Conservation (phyloP, 306 rosid genomes). For the Acacia crassicarpa region DNA sequence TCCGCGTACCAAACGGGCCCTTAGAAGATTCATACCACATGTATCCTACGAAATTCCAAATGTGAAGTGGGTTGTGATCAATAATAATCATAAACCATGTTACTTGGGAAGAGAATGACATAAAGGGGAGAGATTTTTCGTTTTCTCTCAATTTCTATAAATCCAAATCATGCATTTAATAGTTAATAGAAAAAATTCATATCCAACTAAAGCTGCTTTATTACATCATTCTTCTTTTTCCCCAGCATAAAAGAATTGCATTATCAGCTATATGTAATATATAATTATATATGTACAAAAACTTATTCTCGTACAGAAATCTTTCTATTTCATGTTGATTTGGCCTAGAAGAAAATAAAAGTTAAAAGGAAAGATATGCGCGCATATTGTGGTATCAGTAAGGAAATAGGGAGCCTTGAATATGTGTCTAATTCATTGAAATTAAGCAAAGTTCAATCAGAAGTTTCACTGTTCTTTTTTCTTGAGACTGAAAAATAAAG, state of each 20-base stretch:
- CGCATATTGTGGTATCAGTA: neutral
- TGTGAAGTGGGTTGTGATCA: neutral
- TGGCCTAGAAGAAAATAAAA: neutral
- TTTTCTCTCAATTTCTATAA: neutral
- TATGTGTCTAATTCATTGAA: neutral
- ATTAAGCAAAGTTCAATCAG: slow-evolving; percentile 9
- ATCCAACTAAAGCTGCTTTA: neutral
- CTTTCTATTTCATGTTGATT: neutral
- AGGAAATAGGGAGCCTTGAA: neutral
- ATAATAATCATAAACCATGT: neutral
- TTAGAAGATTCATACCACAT: slow-evolving; percentile 39
- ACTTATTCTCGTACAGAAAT: neutral
- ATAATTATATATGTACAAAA: neutral
- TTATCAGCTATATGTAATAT: neutral
- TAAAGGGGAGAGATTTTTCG: too few relatives aligned
- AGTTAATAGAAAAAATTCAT: neutral
- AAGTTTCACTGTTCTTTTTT: slow-evolving; percentile 23
- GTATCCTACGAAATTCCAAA: slow-evolving; percentile 28
- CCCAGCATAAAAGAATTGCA: neutral
- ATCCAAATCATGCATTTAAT: neutral
- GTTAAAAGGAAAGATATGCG: neutral
- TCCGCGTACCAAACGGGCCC: too few relatives aligned
- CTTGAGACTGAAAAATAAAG: slow-evolving; percentile 24
- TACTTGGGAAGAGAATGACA: neutral
- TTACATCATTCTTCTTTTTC: neutral